phyloP scores from a whole-genome alignment of 768 basidiomycete genomes.

The Psilocybe tampanensis region DNA sequence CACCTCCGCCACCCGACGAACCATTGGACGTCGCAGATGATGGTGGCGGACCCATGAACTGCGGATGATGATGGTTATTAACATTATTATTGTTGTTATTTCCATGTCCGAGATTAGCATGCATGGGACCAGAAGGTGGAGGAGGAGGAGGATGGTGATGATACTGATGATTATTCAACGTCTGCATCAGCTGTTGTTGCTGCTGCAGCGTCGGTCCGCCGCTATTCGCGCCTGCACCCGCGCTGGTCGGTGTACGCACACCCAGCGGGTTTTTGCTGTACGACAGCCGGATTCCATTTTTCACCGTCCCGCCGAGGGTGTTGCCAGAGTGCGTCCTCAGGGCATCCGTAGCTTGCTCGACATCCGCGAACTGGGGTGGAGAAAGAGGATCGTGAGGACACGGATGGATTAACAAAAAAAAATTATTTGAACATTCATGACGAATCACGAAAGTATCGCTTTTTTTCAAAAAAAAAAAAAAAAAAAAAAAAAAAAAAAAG shows the following conservation, averaged over 20 bases:
- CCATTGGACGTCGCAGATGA: slow-evolving; percentile 4
- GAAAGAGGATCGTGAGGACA: too few relatives aligned
- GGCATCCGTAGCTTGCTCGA: slow-evolving; percentile 81
- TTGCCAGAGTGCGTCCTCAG: slow-evolving; percentile 90
- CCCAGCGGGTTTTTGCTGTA: slow-evolving; percentile 99
- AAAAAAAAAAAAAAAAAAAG: neutral
- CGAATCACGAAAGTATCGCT: neutral
- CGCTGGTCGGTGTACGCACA: slow-evolving; percentile 77
- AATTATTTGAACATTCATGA: too few relatives aligned
- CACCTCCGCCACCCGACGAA: neutral
- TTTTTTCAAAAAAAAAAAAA: slow-evolving; percentile 58
- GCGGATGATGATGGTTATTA: neutral
- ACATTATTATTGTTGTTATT: neutral
- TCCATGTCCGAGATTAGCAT: too few relatives aligned
- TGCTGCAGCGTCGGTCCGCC: slow-evolving; percentile 43
- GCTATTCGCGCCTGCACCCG: slow-evolving; percentile 37
- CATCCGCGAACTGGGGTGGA: slow-evolving; percentile 97
- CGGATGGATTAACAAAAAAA: too few relatives aligned
- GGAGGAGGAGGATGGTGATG: slow-evolving; percentile 20
- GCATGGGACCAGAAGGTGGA: too few relatives aligned
- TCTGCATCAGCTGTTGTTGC: slow-evolving; percentile 38
- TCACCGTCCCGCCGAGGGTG: slow-evolving; percentile 88
- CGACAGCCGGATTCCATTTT: slow-evolving; percentile 91
- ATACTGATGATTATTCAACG: slow-evolving; percentile 29
- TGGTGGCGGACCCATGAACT: slow-evolving; percentile 5